Base-by-base conservation (phyloP, 805 yeast genomes). In the Kuraishia capsulata region DNA sequence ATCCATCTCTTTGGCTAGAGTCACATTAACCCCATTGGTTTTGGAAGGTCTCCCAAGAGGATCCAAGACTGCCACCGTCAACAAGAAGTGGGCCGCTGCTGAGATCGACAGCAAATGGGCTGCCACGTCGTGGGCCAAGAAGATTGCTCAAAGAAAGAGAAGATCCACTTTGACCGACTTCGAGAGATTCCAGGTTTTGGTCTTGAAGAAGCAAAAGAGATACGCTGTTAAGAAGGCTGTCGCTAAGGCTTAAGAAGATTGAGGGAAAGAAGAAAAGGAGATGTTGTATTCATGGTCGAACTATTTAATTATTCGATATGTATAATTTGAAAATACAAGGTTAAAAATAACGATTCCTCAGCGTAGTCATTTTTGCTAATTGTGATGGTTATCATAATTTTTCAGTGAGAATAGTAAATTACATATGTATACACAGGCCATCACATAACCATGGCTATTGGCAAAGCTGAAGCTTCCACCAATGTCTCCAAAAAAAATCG, bases 161-260 rank as follows among this genome's bases (percentile, higher is more conserved):
- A 86, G 98, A 80, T 71, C 94, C 61, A 74, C 81, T 64, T 83
- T 94, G 69, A 65, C 90, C 57, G 99, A 92, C 73, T 92, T 92
- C 62, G 96, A 92, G 78, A 89, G 99, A 81, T 92, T 92, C 96
- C 96, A 90, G 80, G 98, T 90, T 58, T 66, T 84, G 69, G 94
- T 88, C 59, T 80, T 88, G 69, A 92, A 84, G 84, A 92, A 90
- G 81, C 97, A 94, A 79, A 87, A 86, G 75, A 84, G 88, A 75
- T 82, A 69, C 67, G 85, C 88, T 71, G 90, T 87, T 62, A 86
- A 83, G 77, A 89, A 87, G 79, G 94, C 95, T 70, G 80, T 84
- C 63, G 95, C 96, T 64, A 88, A 89, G 83, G 96, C 95, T 71
- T 82, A 81, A 74, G 58, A 61, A 35, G 37, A 28, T 32, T 41